Percentiles rank a stretch among this genome's conserved stretches.
Evolutionary conservation across 1,284 basidiomycete species (phyloP).

Genomic region (Ustilago cynodontis): DNA sequence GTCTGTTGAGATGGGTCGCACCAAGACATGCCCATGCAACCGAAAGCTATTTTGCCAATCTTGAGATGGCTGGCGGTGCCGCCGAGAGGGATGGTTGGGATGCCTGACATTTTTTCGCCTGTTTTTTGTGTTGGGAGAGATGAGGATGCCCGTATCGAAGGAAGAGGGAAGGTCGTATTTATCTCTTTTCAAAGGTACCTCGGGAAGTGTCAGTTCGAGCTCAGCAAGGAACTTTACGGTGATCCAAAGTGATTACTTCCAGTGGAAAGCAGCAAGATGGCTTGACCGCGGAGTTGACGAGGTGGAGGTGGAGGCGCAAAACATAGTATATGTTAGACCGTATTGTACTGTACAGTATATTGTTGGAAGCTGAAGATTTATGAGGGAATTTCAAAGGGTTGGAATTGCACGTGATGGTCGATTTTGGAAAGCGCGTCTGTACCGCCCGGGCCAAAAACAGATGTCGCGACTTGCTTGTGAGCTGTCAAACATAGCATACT

Average conservation of each 20-base stretch:
- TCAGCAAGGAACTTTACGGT: background rate
- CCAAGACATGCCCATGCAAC: slow-evolving; percentile 63
- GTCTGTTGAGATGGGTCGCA: slow-evolving; percentile 42
- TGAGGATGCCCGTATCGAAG: too few species aligned
- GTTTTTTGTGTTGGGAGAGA: background rate
- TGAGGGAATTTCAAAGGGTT: background rate
- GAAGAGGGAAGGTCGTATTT: background rate
- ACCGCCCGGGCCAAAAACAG: slow-evolving; percentile 1
- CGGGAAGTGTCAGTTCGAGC: too few species aligned
- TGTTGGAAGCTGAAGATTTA: background rate
- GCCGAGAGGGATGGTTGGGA: slow-evolving; percentile 42
- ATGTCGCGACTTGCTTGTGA: slow-evolving; percentile 5
- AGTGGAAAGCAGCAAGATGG: background rate
- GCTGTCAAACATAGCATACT: slow-evolving; percentile 4
- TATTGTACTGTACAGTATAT: too few species aligned
- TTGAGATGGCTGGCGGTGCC: slow-evolving; percentile 45
- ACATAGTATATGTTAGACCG: background rate
- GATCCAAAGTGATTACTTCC: background rate
- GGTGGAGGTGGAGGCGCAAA: slow-evolving; percentile 2
- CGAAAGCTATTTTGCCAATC: slow-evolving; percentile 58
- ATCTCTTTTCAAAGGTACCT: background rate
- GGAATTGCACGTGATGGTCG: slow-evolving; percentile 18
- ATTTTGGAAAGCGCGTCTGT: slow-evolving; percentile 6
- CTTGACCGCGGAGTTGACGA: background rate
- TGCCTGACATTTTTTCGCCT: slow-evolving; percentile 60